Evolutionary conservation across 208 protist species (phyloP).

Genomic region (Trypanosoma vivax): DNA sequence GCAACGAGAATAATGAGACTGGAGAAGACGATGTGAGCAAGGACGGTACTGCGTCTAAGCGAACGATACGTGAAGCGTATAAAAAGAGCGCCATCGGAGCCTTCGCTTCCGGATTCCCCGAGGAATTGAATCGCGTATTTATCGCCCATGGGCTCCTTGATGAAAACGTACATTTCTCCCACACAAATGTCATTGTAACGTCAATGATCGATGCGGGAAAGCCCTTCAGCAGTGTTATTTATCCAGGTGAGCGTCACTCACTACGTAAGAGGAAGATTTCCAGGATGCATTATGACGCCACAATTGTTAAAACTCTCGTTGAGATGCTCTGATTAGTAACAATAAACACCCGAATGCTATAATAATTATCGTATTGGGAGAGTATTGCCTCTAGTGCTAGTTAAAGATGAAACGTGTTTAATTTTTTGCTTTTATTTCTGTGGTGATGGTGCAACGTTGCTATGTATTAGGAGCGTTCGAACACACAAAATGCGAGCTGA

Average conservation of each 20-base stretch:
- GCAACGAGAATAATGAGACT: too few species aligned
- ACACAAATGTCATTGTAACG: conserved; percentile 71
- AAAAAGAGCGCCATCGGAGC: conserved; percentile 41
- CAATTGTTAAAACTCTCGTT: conserved; percentile 61
- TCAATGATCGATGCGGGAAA: conserved; percentile 74
- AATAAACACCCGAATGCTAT: too few species aligned
- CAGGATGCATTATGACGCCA: conserved; percentile 65
- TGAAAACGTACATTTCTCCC: conserved; percentile 91
- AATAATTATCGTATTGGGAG: too few species aligned
- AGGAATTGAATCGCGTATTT: conserved; percentile 83
- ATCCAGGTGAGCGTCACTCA: conserved; percentile 85
- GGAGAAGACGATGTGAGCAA: conserved; percentile 5
- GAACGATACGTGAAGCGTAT: conserved; percentile 45
- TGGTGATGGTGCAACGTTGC: too few species aligned
- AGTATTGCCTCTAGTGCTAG: too few species aligned
- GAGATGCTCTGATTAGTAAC: conserved; percentile 33
- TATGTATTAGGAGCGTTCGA: too few species aligned
- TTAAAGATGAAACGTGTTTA: too few species aligned
- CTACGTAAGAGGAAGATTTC: conserved; percentile 65
- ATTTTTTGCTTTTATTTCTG: too few species aligned
- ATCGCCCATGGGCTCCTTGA: conserved; percentile 90
- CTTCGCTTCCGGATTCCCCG: conserved; percentile 69
- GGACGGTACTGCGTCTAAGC: neutral
- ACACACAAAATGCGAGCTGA: too few species aligned
- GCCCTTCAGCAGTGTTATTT: conserved; percentile 81